Base-by-base conservation (phyloP, 495 filamentous ascomycete species). In the Penicillium salamii region DNA sequence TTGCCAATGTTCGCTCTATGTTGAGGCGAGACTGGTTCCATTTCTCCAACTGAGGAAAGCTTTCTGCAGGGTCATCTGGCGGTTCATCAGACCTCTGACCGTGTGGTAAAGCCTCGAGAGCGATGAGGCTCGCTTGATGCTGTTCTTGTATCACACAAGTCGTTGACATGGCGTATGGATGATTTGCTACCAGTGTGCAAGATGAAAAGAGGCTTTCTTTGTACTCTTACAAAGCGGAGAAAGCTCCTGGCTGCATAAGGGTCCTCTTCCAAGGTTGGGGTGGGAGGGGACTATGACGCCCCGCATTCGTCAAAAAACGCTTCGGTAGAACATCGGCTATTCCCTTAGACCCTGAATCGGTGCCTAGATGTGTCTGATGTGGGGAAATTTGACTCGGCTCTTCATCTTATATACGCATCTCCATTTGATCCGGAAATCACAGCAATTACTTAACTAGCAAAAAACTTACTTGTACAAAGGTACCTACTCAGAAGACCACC, bases 21-120 rank as follows among this genome's bases (percentile, higher is more conserved):
- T 91, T 93, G 15, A 74, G 72, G 9, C 72, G 66, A 2, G 87
- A 78, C 21, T 78, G 59, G 56, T 96, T 93, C 90, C 90, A 95
- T 65, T 55, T 62, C 23, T 65, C 61, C 13, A 59, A n/a, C 3
- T 37, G 42, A 7, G 48, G 35, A 50, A 62, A 59, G 8, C 15
- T 29, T 23, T 57, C 50, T 4, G 42, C 24, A 3, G 20, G 9
- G 1, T 13, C 17, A 7, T 21, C 18, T 19, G 29, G 35, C 1
- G 18, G 21, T n/a, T n/a, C n/a, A n/a, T n/a, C n/a, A n/a, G n/a
- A n/a, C n/a, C n/a, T n/a, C n/a, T 52, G 46, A 12, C 49, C 52
- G 19, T 20, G 44, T 5, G 57, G 54, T 15, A 59, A 40, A 3
- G 53, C 36, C 42, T 65, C 55, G 3, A 62, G 55, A 11, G 46